Base-by-base conservation (phyloP, 192 early-diverging fungal species). In the Entrophospora sp. region DNA sequence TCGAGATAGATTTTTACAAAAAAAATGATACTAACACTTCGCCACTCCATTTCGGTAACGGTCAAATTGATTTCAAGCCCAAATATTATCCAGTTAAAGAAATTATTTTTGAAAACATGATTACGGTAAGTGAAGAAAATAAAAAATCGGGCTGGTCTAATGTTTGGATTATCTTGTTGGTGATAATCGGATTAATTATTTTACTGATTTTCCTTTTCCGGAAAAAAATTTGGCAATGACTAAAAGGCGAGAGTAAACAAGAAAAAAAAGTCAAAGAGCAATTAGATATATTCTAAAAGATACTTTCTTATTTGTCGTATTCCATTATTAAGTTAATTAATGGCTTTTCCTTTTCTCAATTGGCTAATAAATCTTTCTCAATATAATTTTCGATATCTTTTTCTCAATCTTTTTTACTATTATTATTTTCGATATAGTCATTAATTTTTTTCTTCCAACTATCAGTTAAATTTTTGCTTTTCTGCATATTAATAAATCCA, bases 401-500 rank as follows among this genome's bases (percentile, higher is more conserved):
- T 16, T 8, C n/a, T 34, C 28, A 32, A 34, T n/a, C n/a, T n/a
- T n/a, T n/a, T n/a, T n/a, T 32, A 5, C 32, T 10, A 18, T 32
- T 57, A 25, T 57, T 31, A 32, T 57, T 57, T 3, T 57, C 20
- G 16, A 32, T 9, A n/a, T 5, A 30, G 2, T 30, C 12, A 2
- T 2, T 35, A 30, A 57, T 32, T 3, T 57, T 57, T 30, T 18
- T 13, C 32, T 57, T 57, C 32, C 55, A 57, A 34, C 32, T 30
- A 31, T 57, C 32, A 57, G 32, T 1, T 13, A 57, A 57, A 36
- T 57, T 32, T 36, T 57, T 30, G 22, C 32, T 57, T 25, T 57
- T 57, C 32, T 57, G 28, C 55, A 57, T 57, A 36, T 57, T 57
- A 57, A 57, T 57, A 57, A 57, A 57, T 2, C 55, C 55, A 57